Percentiles rank a stretch among this genome's conserved stretches.
Evolutionary conservation across 495 filamentous ascomycete species (phyloP).

Genomic region (Penicillium steckii): DNA sequence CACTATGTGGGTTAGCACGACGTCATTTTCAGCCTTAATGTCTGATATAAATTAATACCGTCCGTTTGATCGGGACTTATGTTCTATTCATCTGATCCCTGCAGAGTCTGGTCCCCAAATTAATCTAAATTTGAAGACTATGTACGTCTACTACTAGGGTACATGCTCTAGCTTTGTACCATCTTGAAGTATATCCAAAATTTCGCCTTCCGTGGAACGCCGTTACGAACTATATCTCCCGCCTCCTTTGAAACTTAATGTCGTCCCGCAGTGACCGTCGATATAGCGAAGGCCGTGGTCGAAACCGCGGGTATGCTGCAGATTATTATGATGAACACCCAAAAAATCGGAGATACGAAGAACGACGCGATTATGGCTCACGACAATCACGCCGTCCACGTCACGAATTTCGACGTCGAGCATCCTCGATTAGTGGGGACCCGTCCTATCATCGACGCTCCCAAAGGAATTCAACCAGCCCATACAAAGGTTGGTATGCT

Average conservation of each 20-base stretch:
- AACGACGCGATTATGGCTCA: constrained; percentile 3
- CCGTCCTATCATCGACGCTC: constrained; percentile 1
- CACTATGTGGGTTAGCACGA: not conserved
- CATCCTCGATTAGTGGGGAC: constrained; percentile 5
- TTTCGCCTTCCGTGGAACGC: not conserved
- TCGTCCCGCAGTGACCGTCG: not conserved
- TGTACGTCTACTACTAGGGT: not conserved
- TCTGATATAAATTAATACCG: constrained; percentile 2
- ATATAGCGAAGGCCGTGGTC: not conserved
- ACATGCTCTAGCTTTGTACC: not conserved
- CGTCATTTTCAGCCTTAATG: constrained; percentile 2
- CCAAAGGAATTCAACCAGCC: not conserved
- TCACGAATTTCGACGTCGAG: constrained; percentile 7
- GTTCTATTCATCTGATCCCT: not conserved
- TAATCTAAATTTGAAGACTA: not conserved
- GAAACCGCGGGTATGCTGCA: constrained; percentile 5
- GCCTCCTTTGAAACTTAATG: not conserved
- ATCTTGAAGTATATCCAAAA: not conserved
- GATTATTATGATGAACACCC: constrained; percentile 7
- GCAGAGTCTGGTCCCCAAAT: not conserved
- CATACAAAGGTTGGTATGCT: not conserved
- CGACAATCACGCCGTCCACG: constrained; percentile 4
- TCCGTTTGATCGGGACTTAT: not conserved
- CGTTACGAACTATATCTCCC: not conserved
- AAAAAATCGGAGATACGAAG: not conserved